These are phyloP conservation scores for Claviceps monticola DNA, from an alignment of 2,329 filamentous ascomycete species.

Conservation along the genomic window DNA sequence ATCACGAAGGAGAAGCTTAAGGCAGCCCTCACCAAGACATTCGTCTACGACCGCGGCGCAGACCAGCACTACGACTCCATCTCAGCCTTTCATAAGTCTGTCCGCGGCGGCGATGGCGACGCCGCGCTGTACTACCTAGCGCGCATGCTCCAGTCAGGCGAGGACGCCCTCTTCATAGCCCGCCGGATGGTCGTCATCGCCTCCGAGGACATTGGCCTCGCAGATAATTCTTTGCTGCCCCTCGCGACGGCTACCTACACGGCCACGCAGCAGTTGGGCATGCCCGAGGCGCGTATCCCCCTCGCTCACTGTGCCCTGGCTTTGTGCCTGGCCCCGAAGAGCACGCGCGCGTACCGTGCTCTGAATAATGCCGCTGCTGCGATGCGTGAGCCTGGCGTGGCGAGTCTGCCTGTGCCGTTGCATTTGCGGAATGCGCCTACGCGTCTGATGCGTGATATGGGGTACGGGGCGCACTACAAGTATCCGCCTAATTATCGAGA, in stretches of 20 bases:
- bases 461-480: constrained; percentile 85
- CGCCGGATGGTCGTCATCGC: constrained; percentile 89
- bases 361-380: constrained; percentile 69
- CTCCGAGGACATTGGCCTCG: constrained; percentile 83
- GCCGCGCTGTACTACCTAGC: constrained; percentile 89
- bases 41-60: constrained; percentile 88
- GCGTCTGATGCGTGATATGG: constrained; percentile 80
- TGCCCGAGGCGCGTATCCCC: constrained; percentile 89
- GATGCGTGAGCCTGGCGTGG: constrained; percentile 70
- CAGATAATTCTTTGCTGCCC: constrained; percentile 69
- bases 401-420: constrained; percentile 66
- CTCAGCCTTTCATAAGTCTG: constrained; percentile 90
- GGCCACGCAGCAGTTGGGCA: constrained; percentile 82
- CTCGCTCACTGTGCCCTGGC: constrained; percentile 79
- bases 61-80: constrained; percentile 98
- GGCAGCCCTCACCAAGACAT: constrained; percentile 69
- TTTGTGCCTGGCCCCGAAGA: constrained; percentile 69
- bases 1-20: constrained; percentile 70
- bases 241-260: constrained; percentile 78
- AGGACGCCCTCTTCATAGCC: constrained; percentile 86
- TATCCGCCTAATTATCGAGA: constrained; percentile 86
- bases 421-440: constrained; percentile 90
- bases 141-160: constrained; percentile 88
- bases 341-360: constrained; percentile 71
- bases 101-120: constrained; percentile 75